These are phyloP conservation scores for Jaltomata sinuosa DNA, from an alignment of 257 asterid genomes.

Conservation along the genomic window DNA sequence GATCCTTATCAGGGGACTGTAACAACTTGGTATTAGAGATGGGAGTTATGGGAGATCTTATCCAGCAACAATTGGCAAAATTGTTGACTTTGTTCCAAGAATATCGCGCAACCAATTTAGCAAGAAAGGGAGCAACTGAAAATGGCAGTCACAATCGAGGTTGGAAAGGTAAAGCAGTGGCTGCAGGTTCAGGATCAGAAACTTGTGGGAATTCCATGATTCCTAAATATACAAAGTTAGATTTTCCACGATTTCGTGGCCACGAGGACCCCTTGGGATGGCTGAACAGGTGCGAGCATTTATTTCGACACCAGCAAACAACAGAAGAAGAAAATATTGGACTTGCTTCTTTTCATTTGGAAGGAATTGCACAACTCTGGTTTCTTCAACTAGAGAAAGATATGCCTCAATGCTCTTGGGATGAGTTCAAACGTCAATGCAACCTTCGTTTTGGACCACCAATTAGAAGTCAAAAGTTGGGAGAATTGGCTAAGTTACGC, in stretches of 20 bases:
- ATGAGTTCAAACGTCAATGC: too few species aligned
- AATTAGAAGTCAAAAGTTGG: too few species aligned
- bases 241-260: too few species aligned
- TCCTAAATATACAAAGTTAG: too few species aligned
- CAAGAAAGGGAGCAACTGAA: neutral
- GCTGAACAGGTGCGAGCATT: neutral
- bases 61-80: neutral
- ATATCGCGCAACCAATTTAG: neutral
- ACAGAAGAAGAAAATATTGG: neutral
- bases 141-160: neutral
- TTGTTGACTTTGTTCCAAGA: neutral
- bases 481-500: neutral
- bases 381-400: too few species aligned
- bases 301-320: neutral
- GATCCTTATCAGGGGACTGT: neutral
- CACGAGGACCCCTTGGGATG: too few species aligned
- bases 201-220: too few species aligned
- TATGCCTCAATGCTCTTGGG: too few species aligned
- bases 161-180: neutral
- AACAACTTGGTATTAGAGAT: neutral
- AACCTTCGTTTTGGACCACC: too few species aligned
- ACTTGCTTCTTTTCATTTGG: neutral
- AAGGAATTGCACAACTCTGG: too few species aligned
- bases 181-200: too few species aligned
- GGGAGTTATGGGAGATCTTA: neutral